Evolutionary conservation across 2,329 filamentous ascomycete genomes (phyloP).

Genomic region (Cladophialophora chaetospira): DNA sequence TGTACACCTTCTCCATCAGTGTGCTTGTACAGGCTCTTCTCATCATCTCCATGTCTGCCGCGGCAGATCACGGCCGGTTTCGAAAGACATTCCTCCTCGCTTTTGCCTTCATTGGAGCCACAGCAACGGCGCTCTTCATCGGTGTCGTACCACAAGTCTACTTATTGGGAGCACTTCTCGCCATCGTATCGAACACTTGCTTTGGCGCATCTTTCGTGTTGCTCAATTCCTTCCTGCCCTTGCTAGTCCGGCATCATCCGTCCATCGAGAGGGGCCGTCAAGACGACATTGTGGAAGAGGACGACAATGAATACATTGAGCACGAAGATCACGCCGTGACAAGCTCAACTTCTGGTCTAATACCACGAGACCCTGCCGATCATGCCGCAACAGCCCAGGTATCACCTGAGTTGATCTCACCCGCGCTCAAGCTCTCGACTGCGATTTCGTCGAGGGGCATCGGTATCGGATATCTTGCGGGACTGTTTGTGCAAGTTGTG

Average conservation of each 20-base stretch:
- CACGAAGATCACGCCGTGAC: conserved; percentile 17
- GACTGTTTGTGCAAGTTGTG: conserved; percentile 78
- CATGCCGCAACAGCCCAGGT: conserved; percentile 18
- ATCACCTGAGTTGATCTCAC: conserved; percentile 49
- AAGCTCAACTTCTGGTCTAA: conserved; percentile 30
- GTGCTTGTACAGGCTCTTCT: conserved; percentile 85
- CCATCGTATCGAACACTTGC: conserved; percentile 88
- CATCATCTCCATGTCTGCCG: conserved; percentile 94
- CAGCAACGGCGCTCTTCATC: conserved; percentile 86
- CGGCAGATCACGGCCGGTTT: conserved; percentile 90
- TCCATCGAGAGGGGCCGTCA: conserved; percentile 37
- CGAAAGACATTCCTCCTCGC: conserved; percentile 81
- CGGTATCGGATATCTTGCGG: conserved; percentile 88
- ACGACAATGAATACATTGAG: conserved; percentile 17
- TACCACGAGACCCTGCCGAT: conserved; percentile 36
- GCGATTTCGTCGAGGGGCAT: conserved; percentile 90
- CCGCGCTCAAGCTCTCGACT: conserved; percentile 78
- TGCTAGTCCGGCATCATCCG: conserved; percentile 86
- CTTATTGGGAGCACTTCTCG: conserved; percentile 76
- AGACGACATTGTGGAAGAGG: conserved; percentile 6
- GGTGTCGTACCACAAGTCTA: conserved; percentile 75
- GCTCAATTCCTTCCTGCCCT: conserved; percentile 89
- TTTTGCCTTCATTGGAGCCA: conserved; percentile 82
- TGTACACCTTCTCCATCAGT: conserved; percentile 96
- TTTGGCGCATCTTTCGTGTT: conserved; percentile 95